A percentile compares a stretch with the other conserved stretches of the same genome.
Conservation (phyloP, 768 basidiomycete species). For the Boletus rubropictus region DNA sequence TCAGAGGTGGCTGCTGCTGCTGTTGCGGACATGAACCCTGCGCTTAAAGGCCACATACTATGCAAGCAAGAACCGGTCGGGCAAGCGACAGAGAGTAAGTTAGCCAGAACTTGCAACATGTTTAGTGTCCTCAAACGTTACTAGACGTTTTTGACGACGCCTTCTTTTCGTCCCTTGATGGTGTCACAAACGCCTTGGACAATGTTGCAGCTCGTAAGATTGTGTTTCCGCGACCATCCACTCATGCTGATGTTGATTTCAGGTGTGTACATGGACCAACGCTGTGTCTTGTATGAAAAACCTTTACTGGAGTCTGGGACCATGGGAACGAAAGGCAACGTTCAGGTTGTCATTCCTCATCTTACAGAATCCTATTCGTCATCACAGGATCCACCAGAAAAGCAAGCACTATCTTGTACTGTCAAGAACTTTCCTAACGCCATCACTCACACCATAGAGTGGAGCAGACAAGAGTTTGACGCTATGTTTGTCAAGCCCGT, state of each 20-base stretch:
- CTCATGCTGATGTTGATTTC: constrained; percentile 4
- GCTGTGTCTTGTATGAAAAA: constrained; percentile 95
- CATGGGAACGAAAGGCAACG: constrained; percentile 96
- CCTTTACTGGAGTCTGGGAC: constrained; percentile 96
- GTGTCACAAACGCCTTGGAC: constrained; percentile 96
- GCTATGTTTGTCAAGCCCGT: constrained; percentile 89
- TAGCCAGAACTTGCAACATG: not conserved
- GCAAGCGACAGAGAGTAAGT: constrained; percentile 83
- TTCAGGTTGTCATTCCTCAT: constrained; percentile 91
- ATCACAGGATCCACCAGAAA: constrained; percentile 98
- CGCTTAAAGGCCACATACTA: constrained; percentile 76
- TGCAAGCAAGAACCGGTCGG: constrained; percentile 93
- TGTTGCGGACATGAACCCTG: constrained; percentile 94
- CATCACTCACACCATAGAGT: constrained; percentile 98
- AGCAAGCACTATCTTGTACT: constrained; percentile 93
- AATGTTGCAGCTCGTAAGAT: constrained; percentile 89
- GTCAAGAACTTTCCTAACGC: constrained; percentile 99
- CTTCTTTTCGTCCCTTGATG: constrained; percentile 85
- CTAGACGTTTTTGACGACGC: constrained; percentile 80
- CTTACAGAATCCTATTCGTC: constrained; percentile 95
- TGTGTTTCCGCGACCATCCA: not conserved
- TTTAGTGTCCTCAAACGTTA: constrained; percentile 10
- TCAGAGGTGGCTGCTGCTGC: constrained; percentile 89
- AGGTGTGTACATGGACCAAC: constrained; percentile 98
- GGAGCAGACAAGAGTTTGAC: constrained; percentile 92